Evolutionary conservation across 129 eudicot genomes (phyloP).

Genomic region (Deinandra increscens): DNA sequence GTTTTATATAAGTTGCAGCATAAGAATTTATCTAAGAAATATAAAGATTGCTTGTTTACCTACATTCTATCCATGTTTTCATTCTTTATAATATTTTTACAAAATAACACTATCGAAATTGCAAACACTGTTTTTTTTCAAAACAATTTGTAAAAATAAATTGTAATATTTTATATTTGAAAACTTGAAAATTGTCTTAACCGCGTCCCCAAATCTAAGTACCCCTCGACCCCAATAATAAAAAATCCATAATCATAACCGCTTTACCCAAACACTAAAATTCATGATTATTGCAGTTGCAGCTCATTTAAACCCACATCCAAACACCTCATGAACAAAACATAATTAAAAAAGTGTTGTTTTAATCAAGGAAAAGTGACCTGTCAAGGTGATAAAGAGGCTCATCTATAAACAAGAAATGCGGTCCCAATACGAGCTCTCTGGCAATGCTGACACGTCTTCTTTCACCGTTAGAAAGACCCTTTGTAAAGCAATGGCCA

Average conservation of each 20-base stretch:
- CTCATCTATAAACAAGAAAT: slow-evolving; percentile 80
- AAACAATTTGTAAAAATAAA: no score
- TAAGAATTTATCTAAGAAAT: no score
- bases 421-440: slow-evolving; percentile 92
- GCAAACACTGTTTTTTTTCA: no score
- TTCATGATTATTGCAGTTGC: not conserved
- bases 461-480: slow-evolving; percentile 89
- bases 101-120: no score
- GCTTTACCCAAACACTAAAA: not conserved
- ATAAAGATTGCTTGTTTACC: no score
- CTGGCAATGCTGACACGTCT: slow-evolving; percentile 92
- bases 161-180: no score
- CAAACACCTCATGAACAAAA: not conserved
- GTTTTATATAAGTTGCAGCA: no score
- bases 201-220: not conserved
- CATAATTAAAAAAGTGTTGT: not conserved
- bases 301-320: not conserved
- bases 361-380: slow-evolving; percentile 25
- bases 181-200: no score
- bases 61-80: no score
- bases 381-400: slow-evolving; percentile 97
- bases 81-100: no score
- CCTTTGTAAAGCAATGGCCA: slow-evolving; percentile 84
- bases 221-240: not conserved
- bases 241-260: not conserved